These are phyloP conservation scores for Martiniozyma abietophila DNA, from an alignment of 805 yeast species.

Conservation along the genomic window DNA sequence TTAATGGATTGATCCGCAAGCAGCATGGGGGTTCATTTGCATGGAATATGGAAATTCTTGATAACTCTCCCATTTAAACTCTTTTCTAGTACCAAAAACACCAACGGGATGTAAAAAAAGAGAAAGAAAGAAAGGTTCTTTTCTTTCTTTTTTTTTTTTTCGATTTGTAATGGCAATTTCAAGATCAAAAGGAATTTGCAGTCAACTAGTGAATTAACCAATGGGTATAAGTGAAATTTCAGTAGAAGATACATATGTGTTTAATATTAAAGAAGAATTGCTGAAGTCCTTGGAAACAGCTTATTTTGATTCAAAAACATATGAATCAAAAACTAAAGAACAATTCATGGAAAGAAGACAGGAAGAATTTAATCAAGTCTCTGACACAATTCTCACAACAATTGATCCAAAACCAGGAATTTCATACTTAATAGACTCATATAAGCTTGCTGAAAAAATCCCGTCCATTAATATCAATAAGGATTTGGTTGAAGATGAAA, in stretches of 20 bases:
- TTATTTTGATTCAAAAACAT: conserved; percentile 44
- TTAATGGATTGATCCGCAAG: conserved; percentile 47
- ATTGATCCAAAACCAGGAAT: too few relatives aligned
- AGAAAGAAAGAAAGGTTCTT: too few relatives aligned
- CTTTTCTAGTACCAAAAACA: too few relatives aligned
- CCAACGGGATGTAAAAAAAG: too few relatives aligned
- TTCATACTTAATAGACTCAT: too few relatives aligned
- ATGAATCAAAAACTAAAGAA: conserved; percentile 21
- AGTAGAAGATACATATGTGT: conserved; percentile 41
- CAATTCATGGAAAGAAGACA: conserved; percentile 14
- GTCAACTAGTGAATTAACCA: too few relatives aligned
- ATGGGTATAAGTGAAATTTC: too few relatives aligned
- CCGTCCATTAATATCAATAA: too few relatives aligned
- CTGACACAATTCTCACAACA: too few relatives aligned
- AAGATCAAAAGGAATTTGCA: too few relatives aligned
- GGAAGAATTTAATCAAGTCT: conserved; percentile 8
- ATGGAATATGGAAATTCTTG: conserved; percentile 25
- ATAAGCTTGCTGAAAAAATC: too few relatives aligned
- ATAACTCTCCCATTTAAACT: conserved; percentile 2
- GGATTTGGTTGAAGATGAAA: conserved; percentile 1
- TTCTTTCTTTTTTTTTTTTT: neutral
- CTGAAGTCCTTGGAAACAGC: conserved; percentile 40
- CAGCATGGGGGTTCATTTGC: conserved; percentile 80
- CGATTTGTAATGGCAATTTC: neutral
- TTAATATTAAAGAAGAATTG: conserved; percentile 32